Evolutionary conservation across 768 basidiomycete species (phyloP), one percentile per base, ranked within the genome.

Genomic region (Trametopsis cervina): DNA sequence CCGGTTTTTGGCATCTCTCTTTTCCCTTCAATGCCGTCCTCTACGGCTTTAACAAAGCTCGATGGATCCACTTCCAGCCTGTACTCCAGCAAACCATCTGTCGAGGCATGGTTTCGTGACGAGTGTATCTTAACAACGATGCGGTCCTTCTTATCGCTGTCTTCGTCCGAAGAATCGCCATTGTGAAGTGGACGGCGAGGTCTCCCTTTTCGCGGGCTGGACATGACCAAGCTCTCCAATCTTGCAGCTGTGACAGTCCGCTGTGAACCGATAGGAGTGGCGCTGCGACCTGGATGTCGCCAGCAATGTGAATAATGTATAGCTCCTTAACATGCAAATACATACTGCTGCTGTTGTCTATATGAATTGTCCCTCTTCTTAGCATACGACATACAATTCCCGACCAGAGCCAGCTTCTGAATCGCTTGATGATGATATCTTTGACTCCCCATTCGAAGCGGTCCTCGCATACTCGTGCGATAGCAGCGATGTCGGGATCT

Each of bases 371-470:
- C 2, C 71, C 74, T 5, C 83, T 74, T n/a, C 89, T 74, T 22
- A 94, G 65, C 21, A 83, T 79, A 29, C 88, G 75, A 80, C 77
- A 0, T 82, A 79, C 13, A 80, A 47, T 41, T 80, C 51, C 51
- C n/a, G 38, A 47, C 86, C 91, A 96, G 15, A 93, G 74, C 3
- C 90, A 76, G 0, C 81, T 87, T 58, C 87, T 73, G 60, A 94
- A 92, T 10, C 89, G 81, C 54, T 89, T 89, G 54, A 88, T 75
- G 47, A 95, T 89, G 2, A 80, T 71, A 41, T 89, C 85, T 56
- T 74, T 82, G 42, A 89, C 82, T 0, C 92, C 92, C 92, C 92
- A 96, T 60, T 94, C 92, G 53, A 95, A 95, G 61, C 83, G 86
- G 40, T 82, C 73, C 63, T 96, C 93, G 68, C 91, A 94, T 2